Base-by-base conservation (phyloP, 495 filamentous ascomycete genomes). In the Penicillium subrubescens region DNA sequence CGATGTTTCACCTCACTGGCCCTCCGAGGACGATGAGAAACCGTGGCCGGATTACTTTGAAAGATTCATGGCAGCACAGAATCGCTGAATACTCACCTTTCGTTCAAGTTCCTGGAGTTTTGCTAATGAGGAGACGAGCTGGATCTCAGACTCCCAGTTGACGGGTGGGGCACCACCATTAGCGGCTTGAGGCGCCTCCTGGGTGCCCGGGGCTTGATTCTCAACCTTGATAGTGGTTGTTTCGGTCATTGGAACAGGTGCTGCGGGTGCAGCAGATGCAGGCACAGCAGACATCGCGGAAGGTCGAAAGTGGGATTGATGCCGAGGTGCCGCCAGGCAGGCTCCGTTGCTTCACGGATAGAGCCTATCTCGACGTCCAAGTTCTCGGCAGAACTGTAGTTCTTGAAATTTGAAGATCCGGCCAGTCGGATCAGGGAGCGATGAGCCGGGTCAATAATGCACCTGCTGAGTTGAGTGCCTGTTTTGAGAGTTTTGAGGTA, bases 61-160 rank as follows among this genome's bases (percentile, higher is more conserved):
- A 3, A 41, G 2, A 12, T 15, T 3, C 12, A 17, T 14, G 37
- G 19, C 19, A 14, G 44, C 44, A 23, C 3, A 8, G 3, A 5
- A 25, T 25, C 12, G 62, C 12, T 27, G 17, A 27, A 46, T n/a
- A 62, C 71, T 39, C 39, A 80, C 79, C 66, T 72, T 78, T 27
- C 70, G 59, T 55, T 82, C 79, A 3, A 82, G 61, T 58, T 81
- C 71, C 64, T 82, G 79, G 2, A 82, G 73, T 58, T 81, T 81
- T 17, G 76, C 75, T 33, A 82, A 68, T 48, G 79, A 82, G 8
- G 77, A 76, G 8, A 81, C 73, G 14, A 82, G 73, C 51, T 82
- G 77, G 33, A 77, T 60, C 46, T 82, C 79, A 6, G 76, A 76
- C 12, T 77, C 71, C 64, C 75, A 74, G 54, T 71, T 60, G 57